Conservation (phyloP, 2,329 filamentous ascomycete species). For the Venturia oleaginea region DNA sequence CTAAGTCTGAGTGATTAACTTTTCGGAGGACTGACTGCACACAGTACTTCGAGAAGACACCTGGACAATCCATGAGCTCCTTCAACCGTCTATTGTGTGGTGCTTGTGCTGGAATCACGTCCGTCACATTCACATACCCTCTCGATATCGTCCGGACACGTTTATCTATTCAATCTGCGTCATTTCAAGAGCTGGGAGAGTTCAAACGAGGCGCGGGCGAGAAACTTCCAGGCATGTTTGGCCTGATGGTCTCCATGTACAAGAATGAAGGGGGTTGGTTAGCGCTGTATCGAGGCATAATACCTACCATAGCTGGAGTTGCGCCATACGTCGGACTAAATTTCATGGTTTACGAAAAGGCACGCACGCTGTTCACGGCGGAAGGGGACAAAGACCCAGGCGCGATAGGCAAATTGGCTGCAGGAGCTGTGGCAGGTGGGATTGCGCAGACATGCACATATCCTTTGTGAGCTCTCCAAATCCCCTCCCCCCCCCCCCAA, state of each 20-base stretch:
- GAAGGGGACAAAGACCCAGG: constrained; percentile 80
- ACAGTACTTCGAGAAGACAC: constrained; percentile 65
- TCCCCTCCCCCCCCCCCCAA: not conserved
- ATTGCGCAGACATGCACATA: constrained; percentile 98
- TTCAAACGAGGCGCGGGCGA: constrained; percentile 29
- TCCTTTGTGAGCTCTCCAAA: constrained; percentile 63
- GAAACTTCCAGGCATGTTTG: constrained; percentile 87
- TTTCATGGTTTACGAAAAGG: constrained; percentile 96
- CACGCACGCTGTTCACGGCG: constrained; percentile 73
- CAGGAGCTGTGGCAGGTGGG: constrained; percentile 89
- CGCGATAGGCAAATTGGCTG: constrained; percentile 70
- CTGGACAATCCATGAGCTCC: constrained; percentile 65
- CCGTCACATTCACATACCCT: constrained; percentile 89
- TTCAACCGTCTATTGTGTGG: constrained; percentile 77
- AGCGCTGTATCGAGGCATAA: constrained; percentile 87
- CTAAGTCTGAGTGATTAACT: not conserved
- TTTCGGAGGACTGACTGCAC: not conserved
- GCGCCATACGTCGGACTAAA: constrained; percentile 95
- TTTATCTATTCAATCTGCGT: constrained; percentile 94
- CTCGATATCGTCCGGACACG: constrained; percentile 95
- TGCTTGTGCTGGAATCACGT: constrained; percentile 87
- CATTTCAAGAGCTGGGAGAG: constrained; percentile 64
- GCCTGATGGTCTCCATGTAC: constrained; percentile 75
- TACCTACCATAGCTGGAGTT: constrained; percentile 89
- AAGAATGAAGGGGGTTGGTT: constrained; percentile 75